Base-by-base conservation (phyloP, 2,329 filamentous ascomycete species). In the Fusarium musae region DNA sequence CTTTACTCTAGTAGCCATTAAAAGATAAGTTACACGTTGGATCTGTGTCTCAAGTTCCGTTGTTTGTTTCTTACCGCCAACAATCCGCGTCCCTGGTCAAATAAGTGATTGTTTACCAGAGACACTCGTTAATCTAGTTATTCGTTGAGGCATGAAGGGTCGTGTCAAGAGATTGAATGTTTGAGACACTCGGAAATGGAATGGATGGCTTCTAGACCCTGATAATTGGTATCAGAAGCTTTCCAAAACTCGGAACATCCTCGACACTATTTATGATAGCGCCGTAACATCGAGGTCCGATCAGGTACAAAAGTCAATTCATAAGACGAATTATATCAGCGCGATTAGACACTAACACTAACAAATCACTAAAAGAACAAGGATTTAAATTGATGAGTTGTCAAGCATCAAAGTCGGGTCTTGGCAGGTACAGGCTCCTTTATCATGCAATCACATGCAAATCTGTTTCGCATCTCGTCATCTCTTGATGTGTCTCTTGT, bases 391-490 rank as follows among this genome's bases (percentile, higher is more conserved):
- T 49, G 54, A 58, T 58, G 54, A 36, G 54, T 49, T 58, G 54
- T 58, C 40, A 58, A 60, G 36, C 42, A 34, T 23, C 19, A 15
- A 16, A 37, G 46, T 23, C n/a, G n/a, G 34, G 46, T 42, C 52
- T 67, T 66, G 66, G 60, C 54, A 73, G 62, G 70, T 59, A 68
- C 63, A 26, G 21, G 23, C 44, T 52, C 34, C 54, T 65, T 56
- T 54, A 57, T 59, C 65, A 59, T 44, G 32, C 54, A 58, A 69
- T 77, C 75, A 77, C 75, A 77, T 77, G 75, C 53, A 75, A 77
- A 77, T 61, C 23, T 75, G 73, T 73, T 72, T 72, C 71, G 70
- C 58, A 59, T 68, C 46, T 63, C 60, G 57, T 74, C 70, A 77
- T 75, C 54, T 59, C 53, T 36, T 53, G 49, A 39, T 12, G 23